Conservation (phyloP, 2,329 filamentous ascomycete species). For the Fusarium sp. region DNA sequence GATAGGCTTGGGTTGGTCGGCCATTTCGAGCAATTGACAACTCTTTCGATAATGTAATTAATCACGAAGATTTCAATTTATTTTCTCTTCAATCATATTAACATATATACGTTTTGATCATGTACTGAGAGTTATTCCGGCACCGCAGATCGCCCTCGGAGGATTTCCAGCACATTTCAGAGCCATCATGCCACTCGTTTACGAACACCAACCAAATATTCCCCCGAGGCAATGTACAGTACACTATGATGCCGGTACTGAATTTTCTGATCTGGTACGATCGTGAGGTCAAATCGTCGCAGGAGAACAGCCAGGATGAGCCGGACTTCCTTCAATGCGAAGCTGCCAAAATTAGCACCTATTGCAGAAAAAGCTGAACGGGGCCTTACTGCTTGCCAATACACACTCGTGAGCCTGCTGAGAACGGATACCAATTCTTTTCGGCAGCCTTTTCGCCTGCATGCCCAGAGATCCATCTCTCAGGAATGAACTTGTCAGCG, state of each 20-base stretch:
- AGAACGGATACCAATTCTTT: neutral
- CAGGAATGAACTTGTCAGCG: neutral
- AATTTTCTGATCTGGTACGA: neutral
- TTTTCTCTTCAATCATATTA: too few relatives aligned
- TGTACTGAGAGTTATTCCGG: too few relatives aligned
- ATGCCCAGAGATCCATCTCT: neutral
- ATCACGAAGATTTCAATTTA: too few relatives aligned
- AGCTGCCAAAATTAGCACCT: neutral
- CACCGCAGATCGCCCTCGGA: neutral
- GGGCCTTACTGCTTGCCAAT: neutral
- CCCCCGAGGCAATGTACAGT: neutral
- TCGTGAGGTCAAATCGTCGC: neutral
- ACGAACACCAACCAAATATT: neutral
- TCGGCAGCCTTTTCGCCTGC: neutral
- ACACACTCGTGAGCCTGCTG: neutral
- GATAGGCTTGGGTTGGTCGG: neutral
- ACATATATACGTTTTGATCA: neutral
- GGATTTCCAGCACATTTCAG: neutral
- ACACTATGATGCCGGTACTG: neutral
- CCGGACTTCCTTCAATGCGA: neutral
- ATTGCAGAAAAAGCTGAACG: rapidly evolving
- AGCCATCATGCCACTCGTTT: neutral
- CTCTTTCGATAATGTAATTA: too few relatives aligned
- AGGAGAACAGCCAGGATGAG: neutral
- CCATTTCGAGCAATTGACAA: neutral